Evolutionary conservation across 2,329 filamentous ascomycete genomes (phyloP), one percentile per base, ranked within the genome.

Genomic region (Sporothrix phasma): DNA sequence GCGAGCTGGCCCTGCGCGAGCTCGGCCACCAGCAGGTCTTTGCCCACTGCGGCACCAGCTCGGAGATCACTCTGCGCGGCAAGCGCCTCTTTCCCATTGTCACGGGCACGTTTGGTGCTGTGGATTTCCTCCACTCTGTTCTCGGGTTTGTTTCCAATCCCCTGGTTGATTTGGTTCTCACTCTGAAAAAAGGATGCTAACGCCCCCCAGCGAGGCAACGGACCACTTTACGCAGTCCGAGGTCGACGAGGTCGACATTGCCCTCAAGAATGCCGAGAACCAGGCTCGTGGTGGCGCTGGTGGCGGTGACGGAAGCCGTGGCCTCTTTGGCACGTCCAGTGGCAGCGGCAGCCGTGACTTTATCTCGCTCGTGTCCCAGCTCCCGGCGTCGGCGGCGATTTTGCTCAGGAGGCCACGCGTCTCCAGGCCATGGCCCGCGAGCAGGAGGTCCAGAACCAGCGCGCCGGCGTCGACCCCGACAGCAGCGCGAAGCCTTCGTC

Each of bases 201-300:
- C 45, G 11, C 37, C 24, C 11, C 13, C 43, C 31, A 73, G 72
- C 34, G 90, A 93, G 73, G 89, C 89, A 37, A 90, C 84, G 11
- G 90, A 94, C 71, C 88, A 92, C 72, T 90, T 94, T 71, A 89
- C 89, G 2, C 90, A 94, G 73, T 90, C 89, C 17, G 89, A 93
- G 73, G 86, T 94, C 41, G 89, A 92, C 64, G 88, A 93, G 73
- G 85, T 93, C 70, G 88, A 94, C 68, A 76, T 87, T 67, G 88
- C 87, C 3, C 80, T 94, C 53, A 85, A 87, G 68, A 87, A 87
- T 67, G 89, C 89, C 10, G 81, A 85, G 75, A 80, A 78, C 59
- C 73, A 75, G 64, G 76, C 68, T 69, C 77, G 73, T 45, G 60
- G 66, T 13, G 63, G 66, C 10, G 69, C 67, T 17, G 51, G 39